phyloP scores from a whole-genome alignment of 208 protist species.

The Crithidia expoeki region DNA sequence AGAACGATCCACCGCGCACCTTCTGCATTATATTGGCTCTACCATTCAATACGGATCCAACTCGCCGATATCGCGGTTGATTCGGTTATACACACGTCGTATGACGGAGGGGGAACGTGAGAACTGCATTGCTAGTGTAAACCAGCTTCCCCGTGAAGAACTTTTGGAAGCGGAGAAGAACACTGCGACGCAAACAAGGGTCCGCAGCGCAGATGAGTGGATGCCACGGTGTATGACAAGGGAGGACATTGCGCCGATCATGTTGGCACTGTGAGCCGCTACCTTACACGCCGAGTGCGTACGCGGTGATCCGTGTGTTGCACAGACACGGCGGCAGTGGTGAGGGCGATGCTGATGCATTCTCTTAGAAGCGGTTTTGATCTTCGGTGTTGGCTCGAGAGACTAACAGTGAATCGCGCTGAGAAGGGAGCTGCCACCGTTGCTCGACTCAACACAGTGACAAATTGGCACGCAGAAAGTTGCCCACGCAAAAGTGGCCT shows the following conservation, averaged over 20 bases:
- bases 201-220: constrained; percentile 1
- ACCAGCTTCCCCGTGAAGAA: too few relatives aligned
- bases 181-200: background rate
- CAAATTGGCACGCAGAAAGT: too few relatives aligned
- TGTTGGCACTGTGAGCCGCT: background rate
- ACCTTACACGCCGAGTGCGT: background rate
- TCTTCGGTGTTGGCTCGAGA: too few relatives aligned
- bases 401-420: too few relatives aligned
- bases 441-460: too few relatives aligned
- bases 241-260: constrained; percentile 4
- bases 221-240: constrained; percentile 11
- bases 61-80: background rate
- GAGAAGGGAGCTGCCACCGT: too few relatives aligned
- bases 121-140: too few relatives aligned
- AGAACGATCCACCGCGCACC: background rate
- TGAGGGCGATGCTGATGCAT: background rate
- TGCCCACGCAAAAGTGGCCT: too few relatives aligned
- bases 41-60: background rate
- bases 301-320: background rate
- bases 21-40: background rate
- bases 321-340: background rate
- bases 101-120: background rate
- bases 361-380: too few relatives aligned
- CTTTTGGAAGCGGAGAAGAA: too few relatives aligned
- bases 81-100: background rate